Evolutionary conservation across 2,329 filamentous ascomycete species (phyloP), one percentile per base, ranked within the genome.

Genomic region (Fusarium nygamai): DNA sequence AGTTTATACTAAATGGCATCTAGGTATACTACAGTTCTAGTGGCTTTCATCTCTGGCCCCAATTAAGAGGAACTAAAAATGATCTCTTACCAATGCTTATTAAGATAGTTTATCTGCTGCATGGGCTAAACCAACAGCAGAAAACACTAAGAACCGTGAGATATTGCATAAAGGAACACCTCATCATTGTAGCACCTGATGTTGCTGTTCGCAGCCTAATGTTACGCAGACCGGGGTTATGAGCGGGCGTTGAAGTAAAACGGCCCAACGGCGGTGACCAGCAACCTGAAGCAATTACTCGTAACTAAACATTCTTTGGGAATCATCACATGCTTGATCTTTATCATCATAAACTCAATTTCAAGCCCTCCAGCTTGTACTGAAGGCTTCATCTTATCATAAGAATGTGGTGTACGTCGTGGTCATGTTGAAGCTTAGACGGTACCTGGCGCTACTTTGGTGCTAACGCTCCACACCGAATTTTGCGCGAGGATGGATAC

Each of bases 401-500:
- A 38, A 29, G n/a, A 24, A 20, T 19, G 48, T 14, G 1, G 11
- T 51, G 19, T 6, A 13, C 6, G 6, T 33, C 11, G 3, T 14
- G 11, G 12, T 33, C 3, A 5, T 50, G 1, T 24, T 24, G 11
- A 8, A 10, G 8, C 17, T 0, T 14, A 0, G 0, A 0, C 3
- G 9, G 19, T 27, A 54, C 33, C 34, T 27, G 3, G 10, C 5
- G 3, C 7, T 22, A 54, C 34, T 54, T 54, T n/a, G 0, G 4
- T 10, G 13, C 34, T 54, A 54, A 29, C 33, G 17, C 0, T 2
- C 0, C 3, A 0, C 2, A 0, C 11, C 3, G 0, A 3, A 13
- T 2, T 0, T 13, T 14, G 0, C 16, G 3, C 0, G 0, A 3
- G 0, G 0, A 0, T 11, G 0, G 48, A 51, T 33, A 5, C 3